Evolutionary conservation across 2,329 filamentous ascomycete genomes (phyloP).

Genomic region (Pseudogymnoascus sp.): DNA sequence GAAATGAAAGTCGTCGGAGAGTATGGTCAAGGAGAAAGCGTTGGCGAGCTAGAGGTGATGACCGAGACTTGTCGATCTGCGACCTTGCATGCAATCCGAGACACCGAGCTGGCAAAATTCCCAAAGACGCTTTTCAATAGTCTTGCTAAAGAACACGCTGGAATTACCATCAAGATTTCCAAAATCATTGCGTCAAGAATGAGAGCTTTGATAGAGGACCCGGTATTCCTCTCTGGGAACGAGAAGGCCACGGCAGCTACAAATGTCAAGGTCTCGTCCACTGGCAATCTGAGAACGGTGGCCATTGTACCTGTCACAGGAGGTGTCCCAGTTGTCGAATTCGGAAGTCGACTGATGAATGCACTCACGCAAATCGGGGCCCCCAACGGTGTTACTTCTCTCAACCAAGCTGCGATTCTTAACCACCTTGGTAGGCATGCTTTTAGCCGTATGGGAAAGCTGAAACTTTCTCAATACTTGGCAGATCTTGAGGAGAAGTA

Average conservation of each 20-base stretch:
- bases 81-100: constrained; percentile 89
- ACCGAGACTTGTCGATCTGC: constrained; percentile 88
- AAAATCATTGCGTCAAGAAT: constrained; percentile 97
- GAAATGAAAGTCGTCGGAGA: constrained; percentile 82
- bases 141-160: constrained; percentile 90
- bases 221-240: constrained; percentile 55
- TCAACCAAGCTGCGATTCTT: constrained; percentile 88
- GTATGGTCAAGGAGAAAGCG: constrained; percentile 93
- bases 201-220: constrained; percentile 78
- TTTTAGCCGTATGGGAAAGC: constrained; percentile 93
- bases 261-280: constrained; percentile 67
- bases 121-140: constrained; percentile 96
- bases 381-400: constrained; percentile 77
- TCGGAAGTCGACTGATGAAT: constrained; percentile 79
- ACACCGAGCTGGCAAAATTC: constrained; percentile 93
- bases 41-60: constrained; percentile 92
- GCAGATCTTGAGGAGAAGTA: constrained; percentile 97
- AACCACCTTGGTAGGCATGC: constrained; percentile 94
- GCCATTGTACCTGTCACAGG: constrained; percentile 83
- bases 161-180: constrained; percentile 97
- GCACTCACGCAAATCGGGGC: constrained; percentile 85
- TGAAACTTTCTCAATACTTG: constrained; percentile 91
- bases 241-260: constrained; percentile 52
- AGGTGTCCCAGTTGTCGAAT: constrained; percentile 90
- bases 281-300: constrained; percentile 84